Base-by-base conservation (phyloP, 1,284 basidiomycete species). In the Ustilago esculenta region DNA sequence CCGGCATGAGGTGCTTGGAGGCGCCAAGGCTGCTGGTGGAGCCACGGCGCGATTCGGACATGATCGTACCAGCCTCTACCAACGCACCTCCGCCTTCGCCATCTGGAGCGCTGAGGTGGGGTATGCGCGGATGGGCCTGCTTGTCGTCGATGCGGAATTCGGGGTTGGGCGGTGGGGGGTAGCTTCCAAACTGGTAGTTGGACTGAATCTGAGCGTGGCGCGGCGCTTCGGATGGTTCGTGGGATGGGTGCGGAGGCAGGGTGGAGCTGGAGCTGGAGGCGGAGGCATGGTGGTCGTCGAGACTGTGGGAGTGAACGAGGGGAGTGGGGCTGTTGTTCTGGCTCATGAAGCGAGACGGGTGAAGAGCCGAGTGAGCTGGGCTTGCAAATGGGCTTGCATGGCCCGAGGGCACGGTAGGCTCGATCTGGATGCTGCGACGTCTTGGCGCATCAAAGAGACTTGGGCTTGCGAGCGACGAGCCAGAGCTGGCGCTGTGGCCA, bases 151-250 rank as follows among this genome's bases (percentile, higher is more conserved):
- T 32, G 3, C 60, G 61, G 29, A 61, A 71, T 5, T 66, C 68
- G 5, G 66, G 42, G 32, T 58, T 66, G 18, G 57, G 46, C n/a
- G 61, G 50, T 2, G 58, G 34, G 6, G 68, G 46, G 15, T 66
- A 72, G 55, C 54, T 58, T 12, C 68, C 68, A 32, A 72, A 72
- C 36, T 72, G 68, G 40, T 72, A 72, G 45, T 72, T 72, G 51
- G 50, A 46, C 41, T 61, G 63, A 23, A 57, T 49, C 43, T 60
- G 63, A 12, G 29, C 68, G 39, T 42, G 49, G 42, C 63, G 68
- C 5, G 51, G 4, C 4, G 24, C 52, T 9, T 56, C 60, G 2
- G 44, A 32, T 21, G 48, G 3, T 4, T 68, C 65, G 42, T 61
- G 58, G 1, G 57, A 44, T 17, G 37, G 43, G 27, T 46, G 48